Conservation (phyloP, 2,329 filamentous ascomycete genomes). For the Ceratocystis lukuohia region DNA sequence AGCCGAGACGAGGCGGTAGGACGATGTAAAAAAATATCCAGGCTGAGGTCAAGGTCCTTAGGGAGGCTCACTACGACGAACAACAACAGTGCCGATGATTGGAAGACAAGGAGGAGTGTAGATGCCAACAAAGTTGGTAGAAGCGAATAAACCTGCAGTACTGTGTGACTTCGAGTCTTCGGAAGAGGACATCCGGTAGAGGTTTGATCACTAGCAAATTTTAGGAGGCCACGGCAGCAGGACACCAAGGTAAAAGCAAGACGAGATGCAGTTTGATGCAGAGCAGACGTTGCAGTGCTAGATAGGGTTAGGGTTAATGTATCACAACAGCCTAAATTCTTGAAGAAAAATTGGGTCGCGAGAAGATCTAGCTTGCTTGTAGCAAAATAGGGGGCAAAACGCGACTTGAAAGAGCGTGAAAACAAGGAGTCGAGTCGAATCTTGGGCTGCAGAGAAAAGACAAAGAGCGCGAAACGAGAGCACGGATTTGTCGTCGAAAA, state of each 20-base stretch:
- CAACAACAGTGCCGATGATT: conserved; percentile 1
- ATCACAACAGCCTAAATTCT: conserved; percentile 2
- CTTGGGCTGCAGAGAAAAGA: not conserved
- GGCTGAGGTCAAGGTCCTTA: conserved; percentile 3
- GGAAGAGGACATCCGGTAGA: conserved; percentile 12
- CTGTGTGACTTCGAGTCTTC: not conserved
- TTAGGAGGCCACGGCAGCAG: not conserved
- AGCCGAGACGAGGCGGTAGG: not conserved
- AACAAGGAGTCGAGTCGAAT: not conserved
- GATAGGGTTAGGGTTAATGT: not conserved
- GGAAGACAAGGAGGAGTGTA: not conserved
- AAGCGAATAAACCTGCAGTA: not conserved
- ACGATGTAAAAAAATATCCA: not conserved
- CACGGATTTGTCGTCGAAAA: not conserved
- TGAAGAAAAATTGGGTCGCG: not conserved
- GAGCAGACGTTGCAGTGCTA: not conserved
- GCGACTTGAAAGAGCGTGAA: not conserved
- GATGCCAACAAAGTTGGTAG: not conserved
- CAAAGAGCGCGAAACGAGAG: not conserved
- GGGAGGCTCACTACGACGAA: conserved; percentile 13
- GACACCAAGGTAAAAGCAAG: not conserved
- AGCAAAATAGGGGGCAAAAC: not conserved
- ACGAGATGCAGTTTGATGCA: not conserved
- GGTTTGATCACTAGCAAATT: not conserved
- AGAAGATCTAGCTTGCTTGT: not conserved